Evolutionary conservation across 805 yeast genomes (phyloP).

Genomic region (Naumovozyma castellii): DNA sequence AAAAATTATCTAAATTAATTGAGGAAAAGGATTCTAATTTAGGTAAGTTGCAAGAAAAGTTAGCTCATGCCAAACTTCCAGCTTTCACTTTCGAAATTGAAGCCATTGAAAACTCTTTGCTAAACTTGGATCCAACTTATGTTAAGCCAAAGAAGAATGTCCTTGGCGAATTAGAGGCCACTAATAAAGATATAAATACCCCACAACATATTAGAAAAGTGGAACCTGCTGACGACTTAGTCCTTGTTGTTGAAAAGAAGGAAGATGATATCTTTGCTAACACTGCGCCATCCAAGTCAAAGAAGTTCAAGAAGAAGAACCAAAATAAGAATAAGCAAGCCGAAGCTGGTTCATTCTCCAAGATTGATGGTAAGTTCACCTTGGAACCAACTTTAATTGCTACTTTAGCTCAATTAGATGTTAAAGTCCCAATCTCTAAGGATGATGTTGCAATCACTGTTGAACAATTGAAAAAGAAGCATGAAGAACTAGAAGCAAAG

Average conservation of each 20-base stretch:
- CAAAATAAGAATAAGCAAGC: constrained; percentile 17
- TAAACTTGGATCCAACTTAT: constrained; percentile 69
- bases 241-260: constrained; percentile 34
- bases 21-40: constrained; percentile 44
- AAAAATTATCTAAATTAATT: constrained; percentile 36
- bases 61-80: constrained; percentile 66
- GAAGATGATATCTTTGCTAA: constrained; percentile 45
- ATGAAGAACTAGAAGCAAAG: constrained; percentile 53
- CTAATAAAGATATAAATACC: constrained; percentile 22
- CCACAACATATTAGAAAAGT: constrained; percentile 42
- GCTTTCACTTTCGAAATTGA: constrained; percentile 77
- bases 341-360: constrained; percentile 8
- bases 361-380: constrained; percentile 41
- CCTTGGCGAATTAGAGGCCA: constrained; percentile 25
- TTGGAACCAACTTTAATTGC: constrained; percentile 75
- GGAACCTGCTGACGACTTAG: constrained; percentile 52
- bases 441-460: constrained; percentile 63
- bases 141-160: constrained; percentile 43
- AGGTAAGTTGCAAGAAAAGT: constrained; percentile 57
- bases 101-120: constrained; percentile 62
- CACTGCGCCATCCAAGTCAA: constrained; percentile 39
- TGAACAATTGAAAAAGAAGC: constrained; percentile 61
- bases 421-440: constrained; percentile 66
- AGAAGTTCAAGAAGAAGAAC: constrained; percentile 45
- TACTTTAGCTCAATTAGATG: constrained; percentile 63